Evolutionary conservation across 352 stramenopile species (phyloP), one percentile per base, ranked within the genome.

Genomic region (Globisporangium mamillatum): DNA sequence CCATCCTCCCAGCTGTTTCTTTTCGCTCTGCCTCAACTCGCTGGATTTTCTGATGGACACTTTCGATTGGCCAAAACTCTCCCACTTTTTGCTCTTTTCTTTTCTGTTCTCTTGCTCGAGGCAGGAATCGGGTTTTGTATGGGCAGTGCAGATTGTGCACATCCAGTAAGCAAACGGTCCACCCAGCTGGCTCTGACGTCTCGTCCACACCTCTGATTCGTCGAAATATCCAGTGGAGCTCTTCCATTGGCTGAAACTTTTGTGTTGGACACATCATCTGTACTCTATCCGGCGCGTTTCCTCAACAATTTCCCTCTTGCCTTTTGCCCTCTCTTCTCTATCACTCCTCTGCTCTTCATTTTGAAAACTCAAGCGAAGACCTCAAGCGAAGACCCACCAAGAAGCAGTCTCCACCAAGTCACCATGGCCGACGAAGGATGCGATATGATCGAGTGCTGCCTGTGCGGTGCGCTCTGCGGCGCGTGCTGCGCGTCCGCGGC

Each of bases 401-500:
- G 38, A 52, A 64, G 34, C 46, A 34, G 16, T n/a, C 4, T 36
- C 27, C 29, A 41, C 54, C 27, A 54, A 64, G 36, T 34, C 52
- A 66, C 12, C 10, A 68, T 68, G 63, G 63, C 88, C 77, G 84
- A 90, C 56, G 82, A 90, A 67, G 82, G 81, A 60, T 92, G 84
- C 60, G 86, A 94, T 60, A 86, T 91, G 75, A 78, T 89, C 76
- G 84, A 90, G 70, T 92, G 82, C 78, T 89, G 81, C 69, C 72
- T 91, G 67, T 92, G 85, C 75, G 84, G 84, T 63, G 81, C 82
- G 18, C 77, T 91, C 52, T 94, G 86, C 66, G 86, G 80, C 52
- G 82, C 84, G 56, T 94, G 86, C 78, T 94, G 86, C 65, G 86
- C 82, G 25, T 72, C 79, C 2, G 78, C 76, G 5, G 73, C 72